Percentiles rank a stretch among this genome's conserved stretches.
Conservation (phyloP, 257 asterid species). For the Solanum bulbocastanum region DNA sequence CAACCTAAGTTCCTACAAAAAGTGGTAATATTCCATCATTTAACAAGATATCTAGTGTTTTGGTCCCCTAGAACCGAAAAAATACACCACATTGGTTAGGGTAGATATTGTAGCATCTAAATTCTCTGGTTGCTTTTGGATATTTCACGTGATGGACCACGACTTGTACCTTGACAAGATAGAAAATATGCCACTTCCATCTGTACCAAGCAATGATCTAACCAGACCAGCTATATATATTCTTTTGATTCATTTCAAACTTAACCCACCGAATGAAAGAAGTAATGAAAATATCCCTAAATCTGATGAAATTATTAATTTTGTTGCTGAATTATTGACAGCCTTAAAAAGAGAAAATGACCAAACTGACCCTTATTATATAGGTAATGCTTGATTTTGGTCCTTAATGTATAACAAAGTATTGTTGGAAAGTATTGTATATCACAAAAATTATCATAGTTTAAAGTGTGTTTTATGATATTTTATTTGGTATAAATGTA, state of each 20-base stretch:
- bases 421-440: background rate
- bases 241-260: background rate
- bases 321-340: too few relatives aligned
- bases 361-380: too few relatives aligned
- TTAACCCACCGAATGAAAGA: background rate
- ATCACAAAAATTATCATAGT: background rate
- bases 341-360: too few relatives aligned
- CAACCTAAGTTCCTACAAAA: background rate
- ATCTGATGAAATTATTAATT: background rate
- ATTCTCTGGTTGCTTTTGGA: background rate
- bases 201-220: background rate
- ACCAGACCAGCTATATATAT: background rate
- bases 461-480: too few relatives aligned
- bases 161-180: background rate
- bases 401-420: too few relatives aligned
- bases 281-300: background rate
- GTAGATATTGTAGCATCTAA: background rate
- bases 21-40: background rate
- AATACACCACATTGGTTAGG: background rate
- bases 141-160: background rate
- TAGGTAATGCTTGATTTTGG: too few relatives aligned
- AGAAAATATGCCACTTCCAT: background rate
- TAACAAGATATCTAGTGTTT: background rate
- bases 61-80: background rate
- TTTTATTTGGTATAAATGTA: background rate